Evolutionary conservation across 768 basidiomycete genomes (phyloP).

Genomic region (Phaeolepiota aurea): DNA sequence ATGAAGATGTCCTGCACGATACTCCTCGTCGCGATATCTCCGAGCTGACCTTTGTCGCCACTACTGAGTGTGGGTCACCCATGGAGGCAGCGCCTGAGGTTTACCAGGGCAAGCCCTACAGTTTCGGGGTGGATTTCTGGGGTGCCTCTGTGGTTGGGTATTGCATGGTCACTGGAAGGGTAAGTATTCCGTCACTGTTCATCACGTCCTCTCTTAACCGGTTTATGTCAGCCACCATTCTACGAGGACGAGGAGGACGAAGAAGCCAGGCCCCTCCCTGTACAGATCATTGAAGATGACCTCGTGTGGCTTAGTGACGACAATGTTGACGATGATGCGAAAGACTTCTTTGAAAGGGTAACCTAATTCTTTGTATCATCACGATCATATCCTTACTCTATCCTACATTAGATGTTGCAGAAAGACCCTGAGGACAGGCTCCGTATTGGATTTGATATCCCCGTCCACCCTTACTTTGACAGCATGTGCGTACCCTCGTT

Average conservation of each 20-base stretch:
- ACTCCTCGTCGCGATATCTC: constrained; percentile 12
- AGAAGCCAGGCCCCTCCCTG: constrained; percentile 8
- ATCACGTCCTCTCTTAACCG: not conserved
- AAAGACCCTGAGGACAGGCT: constrained; percentile 19
- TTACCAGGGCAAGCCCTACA: constrained; percentile 14
- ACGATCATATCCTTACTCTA: not conserved
- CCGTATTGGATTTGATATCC: constrained; percentile 16
- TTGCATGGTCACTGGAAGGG: constrained; percentile 57
- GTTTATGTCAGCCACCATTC: constrained; percentile 14
- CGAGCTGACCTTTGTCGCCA: constrained; percentile 17
- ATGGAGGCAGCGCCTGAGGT: constrained; percentile 25
- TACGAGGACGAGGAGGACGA: constrained; percentile 3
- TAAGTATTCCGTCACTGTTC: constrained; percentile 9
- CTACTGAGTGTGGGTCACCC: constrained; percentile 18
- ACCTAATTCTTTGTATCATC: not conserved
- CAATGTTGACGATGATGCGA: constrained; percentile 15
- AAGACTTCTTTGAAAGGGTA: constrained; percentile 17
- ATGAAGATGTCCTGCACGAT: constrained; percentile 13
- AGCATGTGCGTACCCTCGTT: constrained; percentile 14
- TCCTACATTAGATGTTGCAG: constrained; percentile 14
- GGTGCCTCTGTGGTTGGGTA: constrained; percentile 70
- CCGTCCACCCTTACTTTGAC: constrained; percentile 21
- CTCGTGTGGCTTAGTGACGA: constrained; percentile 14
- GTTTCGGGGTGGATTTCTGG: constrained; percentile 58
- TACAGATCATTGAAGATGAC: constrained; percentile 15